Percentiles rank a stretch among this genome's conserved stretches.
Conservation (phyloP, 2,329 filamentous ascomycete genomes). For the Pyricularia pennisetigena region DNA sequence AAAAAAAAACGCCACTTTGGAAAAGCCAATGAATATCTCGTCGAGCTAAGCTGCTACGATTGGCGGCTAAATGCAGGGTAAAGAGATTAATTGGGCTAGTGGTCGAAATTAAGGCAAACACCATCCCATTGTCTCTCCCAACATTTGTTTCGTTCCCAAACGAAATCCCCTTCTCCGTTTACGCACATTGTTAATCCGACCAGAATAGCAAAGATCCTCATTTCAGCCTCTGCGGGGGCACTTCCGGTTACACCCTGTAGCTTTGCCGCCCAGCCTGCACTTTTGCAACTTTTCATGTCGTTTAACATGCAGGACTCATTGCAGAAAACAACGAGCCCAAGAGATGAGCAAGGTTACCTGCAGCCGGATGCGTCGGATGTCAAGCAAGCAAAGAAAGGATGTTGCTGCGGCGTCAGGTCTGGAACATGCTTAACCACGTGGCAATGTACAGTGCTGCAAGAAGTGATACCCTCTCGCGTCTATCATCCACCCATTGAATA, state of each 20-base stretch:
- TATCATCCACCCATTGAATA: too few relatives aligned
- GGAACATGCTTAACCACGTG: background rate
- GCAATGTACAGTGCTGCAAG: background rate
- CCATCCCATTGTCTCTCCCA: background rate
- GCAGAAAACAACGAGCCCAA: background rate
- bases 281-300: background rate
- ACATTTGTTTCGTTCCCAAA: background rate
- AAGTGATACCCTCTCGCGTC: background rate
- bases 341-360: background rate
- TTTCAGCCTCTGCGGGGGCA: background rate
- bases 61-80: slow-evolving; percentile 1
- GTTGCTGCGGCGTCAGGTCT: background rate
- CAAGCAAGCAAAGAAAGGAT: background rate
- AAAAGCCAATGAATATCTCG: background rate
- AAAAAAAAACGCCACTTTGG: background rate
- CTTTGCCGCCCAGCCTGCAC: background rate
- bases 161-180: background rate
- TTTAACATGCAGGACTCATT: background rate
- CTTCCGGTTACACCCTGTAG: background rate
- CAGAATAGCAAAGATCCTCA: background rate
- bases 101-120: background rate
- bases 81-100: background rate
- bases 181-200: too few relatives aligned
- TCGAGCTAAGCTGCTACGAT: background rate
- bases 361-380: background rate